phyloP scores from a whole-genome alignment of 2,329 filamentous ascomycete species.

The Juglanconis oblonga region DNA sequence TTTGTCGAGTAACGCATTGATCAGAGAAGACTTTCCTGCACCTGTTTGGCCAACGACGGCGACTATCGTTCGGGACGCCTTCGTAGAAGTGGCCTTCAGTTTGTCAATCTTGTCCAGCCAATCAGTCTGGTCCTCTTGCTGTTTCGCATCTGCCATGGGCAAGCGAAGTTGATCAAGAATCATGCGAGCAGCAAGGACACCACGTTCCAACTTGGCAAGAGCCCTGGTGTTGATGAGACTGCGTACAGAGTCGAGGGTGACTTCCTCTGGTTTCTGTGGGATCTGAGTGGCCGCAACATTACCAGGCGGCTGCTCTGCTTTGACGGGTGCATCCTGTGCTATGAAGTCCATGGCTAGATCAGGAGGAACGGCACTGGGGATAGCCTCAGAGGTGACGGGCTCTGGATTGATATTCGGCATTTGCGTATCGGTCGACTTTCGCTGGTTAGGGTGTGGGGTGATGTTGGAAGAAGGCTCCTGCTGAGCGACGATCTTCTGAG shows the following conservation, averaged over 20 bases:
- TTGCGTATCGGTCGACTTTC: neutral
- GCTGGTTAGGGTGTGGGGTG: neutral
- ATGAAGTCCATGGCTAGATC: neutral
- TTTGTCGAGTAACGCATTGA: slow-evolving; percentile 62
- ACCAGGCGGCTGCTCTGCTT: neutral
- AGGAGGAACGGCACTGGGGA: neutral
- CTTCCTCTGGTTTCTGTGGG: neutral
- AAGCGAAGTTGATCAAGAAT: neutral
- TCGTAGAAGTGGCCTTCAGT: slow-evolving; percentile 35
- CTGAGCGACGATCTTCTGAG: too few species aligned
- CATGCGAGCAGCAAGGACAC: neutral
- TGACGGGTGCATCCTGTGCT: neutral
- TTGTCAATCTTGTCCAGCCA: slow-evolving; percentile 33
- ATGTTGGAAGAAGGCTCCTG: neutral
- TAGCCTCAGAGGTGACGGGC: neutral
- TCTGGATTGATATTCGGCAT: neutral
- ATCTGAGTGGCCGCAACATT: too few species aligned
- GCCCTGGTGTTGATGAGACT: neutral
- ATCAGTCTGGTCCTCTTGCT: slow-evolving; percentile 18
- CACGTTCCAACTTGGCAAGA: neutral
- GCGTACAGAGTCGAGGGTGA: slow-evolving; percentile 1
- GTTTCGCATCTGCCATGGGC: slow-evolving; percentile 13
- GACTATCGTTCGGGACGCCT: slow-evolving; percentile 40
- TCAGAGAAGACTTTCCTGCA: slow-evolving; percentile 59
- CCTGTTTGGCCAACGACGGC: slow-evolving; percentile 62